Base-by-base conservation (phyloP, 306 rosid species). In the Dalbergia cochinchinensis region DNA sequence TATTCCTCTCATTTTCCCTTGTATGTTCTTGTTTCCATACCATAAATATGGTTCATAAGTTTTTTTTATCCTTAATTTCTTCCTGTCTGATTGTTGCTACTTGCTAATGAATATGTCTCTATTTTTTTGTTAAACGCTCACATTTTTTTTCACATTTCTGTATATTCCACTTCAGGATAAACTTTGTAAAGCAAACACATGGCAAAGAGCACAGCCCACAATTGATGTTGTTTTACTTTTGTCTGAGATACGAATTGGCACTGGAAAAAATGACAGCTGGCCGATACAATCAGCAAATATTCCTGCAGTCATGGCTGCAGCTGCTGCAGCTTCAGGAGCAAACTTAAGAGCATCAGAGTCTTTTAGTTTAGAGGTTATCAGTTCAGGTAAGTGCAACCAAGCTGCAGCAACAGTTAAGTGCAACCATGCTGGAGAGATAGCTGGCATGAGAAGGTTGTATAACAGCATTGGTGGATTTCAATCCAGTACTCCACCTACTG, bases 401-500 rank as follows among this genome's bases (percentile, higher is more conserved):
- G 94, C 94, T 44, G 97, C 86, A 66, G 97, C 99, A 16, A 95
- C 99, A 65, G 97, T 90, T 64, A 95, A 95, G 82, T 91, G 99
- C 84, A 95, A 95, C 89, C 94, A 93, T 54, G 98, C 97, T 65
- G 99, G 99, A 76, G 99, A 95, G 87, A 95, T 95, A 82, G 96
- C 96, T 47, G 99, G 99, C 41, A 95, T 95, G 99, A 92, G 99
- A 89, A 95, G 98, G 82, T 85, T 93, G 88, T 95, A 91, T 83
- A 90, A 87, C 90, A 95, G 97, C 85, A 92, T 95, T 81, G 99
- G 99, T 85, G 99, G 98, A 66, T 95, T 95, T 86, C 94, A 95
- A 64, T 77, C 94, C 13, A 82, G 69, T 75, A 71, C 90, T 70
- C 39, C 92, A 48, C 87, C 90, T 68, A 68, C 92, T 63, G 90